Evolutionary conservation across 345 rosid species (phyloP).

Genomic region (Clausena lansium): DNA sequence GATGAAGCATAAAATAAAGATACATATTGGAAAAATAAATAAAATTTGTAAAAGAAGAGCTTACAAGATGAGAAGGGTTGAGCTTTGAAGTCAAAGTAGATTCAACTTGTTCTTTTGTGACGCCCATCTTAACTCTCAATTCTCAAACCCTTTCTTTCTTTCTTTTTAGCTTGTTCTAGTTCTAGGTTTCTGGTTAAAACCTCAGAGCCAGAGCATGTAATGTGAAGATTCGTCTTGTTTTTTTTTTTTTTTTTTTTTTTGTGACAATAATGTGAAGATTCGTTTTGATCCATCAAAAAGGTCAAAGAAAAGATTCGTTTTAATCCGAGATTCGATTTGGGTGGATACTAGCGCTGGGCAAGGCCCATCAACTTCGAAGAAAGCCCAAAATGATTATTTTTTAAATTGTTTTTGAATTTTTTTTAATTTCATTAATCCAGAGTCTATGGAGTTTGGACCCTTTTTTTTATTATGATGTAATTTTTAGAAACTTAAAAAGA

Average conservation of each 20-base stretch:
- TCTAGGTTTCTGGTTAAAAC: not conserved
- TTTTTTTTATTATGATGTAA: too few species aligned
- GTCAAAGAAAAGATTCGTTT: not conserved
- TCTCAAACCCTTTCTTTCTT: not conserved
- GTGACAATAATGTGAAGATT: too few species aligned
- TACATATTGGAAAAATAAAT: not conserved
- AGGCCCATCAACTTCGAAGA: not conserved
- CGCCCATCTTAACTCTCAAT: slow-evolving; percentile 46
- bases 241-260: too few species aligned
- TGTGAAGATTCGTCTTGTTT: too few species aligned
- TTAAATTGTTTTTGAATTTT: too few species aligned
- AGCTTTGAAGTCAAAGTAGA: slow-evolving; percentile 66
- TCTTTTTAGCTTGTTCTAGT: not conserved
- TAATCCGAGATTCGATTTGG: slow-evolving; percentile 9
- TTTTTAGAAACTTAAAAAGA: too few species aligned
- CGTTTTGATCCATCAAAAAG: not conserved
- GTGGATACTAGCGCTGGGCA: not conserved
- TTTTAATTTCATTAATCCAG: too few species aligned
- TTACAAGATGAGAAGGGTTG: slow-evolving; percentile 71
- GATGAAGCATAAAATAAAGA: not conserved
- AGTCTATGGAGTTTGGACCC: too few species aligned
- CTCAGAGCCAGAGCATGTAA: too few species aligned
- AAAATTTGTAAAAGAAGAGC: not conserved
- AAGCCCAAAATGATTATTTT: too few species aligned
- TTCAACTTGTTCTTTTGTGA: slow-evolving; percentile 75